A percentile compares a stretch with the other conserved stretches of the same genome.
Conservation (phyloP, 805 yeast species). For the Suhomyces xylopsoci region DNA sequence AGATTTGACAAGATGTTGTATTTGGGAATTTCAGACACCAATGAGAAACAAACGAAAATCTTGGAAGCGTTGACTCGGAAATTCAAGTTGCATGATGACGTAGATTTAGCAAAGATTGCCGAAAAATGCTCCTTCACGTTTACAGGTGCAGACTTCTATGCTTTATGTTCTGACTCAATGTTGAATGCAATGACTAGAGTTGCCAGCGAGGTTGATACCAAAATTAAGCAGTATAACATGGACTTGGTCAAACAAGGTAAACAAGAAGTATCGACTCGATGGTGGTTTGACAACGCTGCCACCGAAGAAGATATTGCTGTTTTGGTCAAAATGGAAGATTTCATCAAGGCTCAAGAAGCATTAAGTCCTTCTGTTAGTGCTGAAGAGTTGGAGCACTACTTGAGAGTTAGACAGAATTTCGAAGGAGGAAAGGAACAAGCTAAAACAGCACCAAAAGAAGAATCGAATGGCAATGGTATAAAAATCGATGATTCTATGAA, state of each 20-base stretch:
- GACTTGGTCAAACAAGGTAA: slow-evolving; percentile 24
- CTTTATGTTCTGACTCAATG: slow-evolving; percentile 93
- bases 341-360: slow-evolving; percentile 67
- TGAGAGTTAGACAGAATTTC: slow-evolving; percentile 73
- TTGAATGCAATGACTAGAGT: slow-evolving; percentile 92
- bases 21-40: slow-evolving; percentile 87
- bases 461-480: slow-evolving; percentile 1
- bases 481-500: neutral
- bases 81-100: slow-evolving; percentile 58
- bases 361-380: slow-evolving; percentile 83
- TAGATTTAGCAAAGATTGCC: slow-evolving; percentile 60
- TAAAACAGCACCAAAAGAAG: slow-evolving; percentile 1
- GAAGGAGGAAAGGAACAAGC: slow-evolving; percentile 60
- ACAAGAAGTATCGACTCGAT: slow-evolving; percentile 59
- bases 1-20: slow-evolving; percentile 94
- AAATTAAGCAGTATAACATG: slow-evolving; percentile 52
- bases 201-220: slow-evolving; percentile 70
- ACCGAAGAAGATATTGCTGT: slow-evolving; percentile 65
- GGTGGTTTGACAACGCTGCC: slow-evolving; percentile 90
- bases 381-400: slow-evolving; percentile 81
- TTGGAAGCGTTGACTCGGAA: slow-evolving; percentile 86
- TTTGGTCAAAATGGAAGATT: slow-evolving; percentile 67
- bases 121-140: slow-evolving; percentile 78
- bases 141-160: slow-evolving; percentile 98
- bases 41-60: slow-evolving; percentile 82